A percentile compares a stretch with the other conserved stretches of the same genome.
Evolutionary conservation across 75 land plant genomes (phyloP).

Genomic region (Picea sitchensis): DNA sequence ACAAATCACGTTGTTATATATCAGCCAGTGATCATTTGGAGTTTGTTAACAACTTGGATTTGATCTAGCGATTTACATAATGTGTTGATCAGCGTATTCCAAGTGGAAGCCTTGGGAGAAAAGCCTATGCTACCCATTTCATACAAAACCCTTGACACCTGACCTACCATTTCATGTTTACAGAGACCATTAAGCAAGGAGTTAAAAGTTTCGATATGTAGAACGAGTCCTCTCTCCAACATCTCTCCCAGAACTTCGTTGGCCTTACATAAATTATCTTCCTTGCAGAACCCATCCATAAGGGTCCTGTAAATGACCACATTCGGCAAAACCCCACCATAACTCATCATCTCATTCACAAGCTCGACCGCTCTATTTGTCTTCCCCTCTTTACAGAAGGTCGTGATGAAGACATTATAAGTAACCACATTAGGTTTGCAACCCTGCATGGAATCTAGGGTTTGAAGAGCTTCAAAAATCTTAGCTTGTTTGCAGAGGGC

Average conservation of each 20-base stretch:
- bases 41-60: too few relatives aligned
- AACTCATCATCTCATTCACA: slow-evolving; percentile 17
- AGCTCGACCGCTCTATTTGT: slow-evolving; percentile 18
- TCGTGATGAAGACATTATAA: slow-evolving; percentile 34
- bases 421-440: slow-evolving; percentile 41
- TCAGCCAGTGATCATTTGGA: too few relatives aligned
- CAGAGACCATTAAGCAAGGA: slow-evolving; percentile 43
- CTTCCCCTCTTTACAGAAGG: slow-evolving; percentile 20
- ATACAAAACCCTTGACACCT: slow-evolving; percentile 33
- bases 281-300: slow-evolving; percentile 30
- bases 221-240: slow-evolving; percentile 20
- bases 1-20: too few relatives aligned
- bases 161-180: slow-evolving; percentile 19
- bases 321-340: slow-evolving; percentile 14
- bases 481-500: neutral
- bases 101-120: slow-evolving; percentile 19
- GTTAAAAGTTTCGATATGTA: slow-evolving; percentile 21
- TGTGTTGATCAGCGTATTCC: neutral
- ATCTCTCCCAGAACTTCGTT: slow-evolving; percentile 17
- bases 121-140: slow-evolving; percentile 21
- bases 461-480: neutral
- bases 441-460: slow-evolving; percentile 39
- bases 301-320: slow-evolving; percentile 22
- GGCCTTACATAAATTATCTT: slow-evolving; percentile 30
- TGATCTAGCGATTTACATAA: too few relatives aligned